A percentile compares a stretch with the other conserved stretches of the same genome.
phyloP scores from a whole-genome alignment of 768 basidiomycete species.

The Suillus lakei region DNA sequence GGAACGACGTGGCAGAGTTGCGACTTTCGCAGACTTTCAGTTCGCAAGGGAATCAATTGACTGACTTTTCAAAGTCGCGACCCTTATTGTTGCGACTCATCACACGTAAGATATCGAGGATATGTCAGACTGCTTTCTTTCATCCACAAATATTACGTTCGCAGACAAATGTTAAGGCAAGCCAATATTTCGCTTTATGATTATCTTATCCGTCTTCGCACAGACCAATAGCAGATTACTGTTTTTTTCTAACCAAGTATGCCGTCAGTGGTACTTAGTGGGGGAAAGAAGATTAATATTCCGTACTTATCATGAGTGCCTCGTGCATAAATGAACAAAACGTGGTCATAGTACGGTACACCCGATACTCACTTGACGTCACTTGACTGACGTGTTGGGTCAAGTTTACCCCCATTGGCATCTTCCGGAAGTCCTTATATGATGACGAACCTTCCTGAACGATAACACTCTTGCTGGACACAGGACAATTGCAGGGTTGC shows the following conservation, averaged over 20 bases:
- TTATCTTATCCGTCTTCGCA: background rate
- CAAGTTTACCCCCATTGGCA: background rate
- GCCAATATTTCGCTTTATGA: background rate
- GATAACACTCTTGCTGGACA: background rate
- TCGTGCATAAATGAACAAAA: slow-evolving; percentile 2
- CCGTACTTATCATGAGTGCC: background rate
- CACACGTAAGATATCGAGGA: background rate
- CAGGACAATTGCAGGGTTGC: background rate
- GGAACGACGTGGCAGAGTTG: background rate
- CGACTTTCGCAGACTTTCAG: background rate
- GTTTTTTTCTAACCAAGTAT: background rate
- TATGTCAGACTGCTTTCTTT: background rate
- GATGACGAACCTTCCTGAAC: background rate
- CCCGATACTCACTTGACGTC: background rate
- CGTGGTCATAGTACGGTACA: background rate
- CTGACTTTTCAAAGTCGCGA: background rate
- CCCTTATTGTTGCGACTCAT: background rate
- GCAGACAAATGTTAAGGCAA: background rate
- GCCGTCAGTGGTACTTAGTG: slow-evolving; percentile 6
- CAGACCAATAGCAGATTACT: background rate
- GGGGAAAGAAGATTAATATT: slow-evolving; percentile 4
- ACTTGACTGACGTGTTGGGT: background rate
- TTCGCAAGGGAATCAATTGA: background rate
- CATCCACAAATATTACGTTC: background rate
- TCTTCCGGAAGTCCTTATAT: background rate